Evolutionary conservation across 345 rosid species (phyloP).

Genomic region (Hibiscus syriacus): DNA sequence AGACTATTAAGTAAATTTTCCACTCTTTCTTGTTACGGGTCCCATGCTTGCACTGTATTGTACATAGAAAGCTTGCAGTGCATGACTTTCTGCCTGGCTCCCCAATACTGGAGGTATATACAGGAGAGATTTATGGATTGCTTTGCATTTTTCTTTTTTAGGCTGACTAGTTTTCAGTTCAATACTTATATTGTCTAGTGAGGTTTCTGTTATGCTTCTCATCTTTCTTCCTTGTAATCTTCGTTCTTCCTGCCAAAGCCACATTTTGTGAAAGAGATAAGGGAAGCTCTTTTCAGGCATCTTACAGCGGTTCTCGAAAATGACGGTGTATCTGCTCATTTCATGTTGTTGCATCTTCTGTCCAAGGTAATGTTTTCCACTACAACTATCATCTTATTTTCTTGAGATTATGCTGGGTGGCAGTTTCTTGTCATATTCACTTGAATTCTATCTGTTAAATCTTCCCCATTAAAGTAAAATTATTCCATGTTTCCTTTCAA

Average conservation of each 20-base stretch:
- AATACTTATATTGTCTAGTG: too few species aligned
- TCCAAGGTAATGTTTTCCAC: slow-evolving; percentile 43
- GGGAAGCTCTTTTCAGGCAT: slow-evolving; percentile 59
- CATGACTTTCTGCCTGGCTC: slow-evolving; percentile 47
- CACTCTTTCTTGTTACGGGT: slow-evolving; percentile 35
- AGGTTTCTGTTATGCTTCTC: not conserved
- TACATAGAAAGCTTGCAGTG: slow-evolving; percentile 69
- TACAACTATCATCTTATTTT: not conserved
- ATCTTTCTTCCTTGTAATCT: not conserved
- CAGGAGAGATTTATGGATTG: not conserved
- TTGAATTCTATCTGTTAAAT: too few species aligned
- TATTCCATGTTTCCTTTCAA: not conserved
- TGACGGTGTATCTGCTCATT: slow-evolving; percentile 68
- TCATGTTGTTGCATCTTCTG: slow-evolving; percentile 70
- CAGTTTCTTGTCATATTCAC: too few species aligned
- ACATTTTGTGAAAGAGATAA: slow-evolving; percentile 42
- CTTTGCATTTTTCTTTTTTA: too few species aligned
- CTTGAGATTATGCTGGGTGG: not conserved
- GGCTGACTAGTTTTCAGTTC: not conserved
- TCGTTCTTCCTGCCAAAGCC: slow-evolving; percentile 43
- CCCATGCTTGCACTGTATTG: slow-evolving; percentile 80
- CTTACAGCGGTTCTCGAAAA: slow-evolving; percentile 70
- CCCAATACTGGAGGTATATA: slow-evolving; percentile 51
- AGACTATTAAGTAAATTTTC: too few species aligned
- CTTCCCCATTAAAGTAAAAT: too few species aligned